Base-by-base conservation (phyloP, 208 protist species). In the Leptomonas pyrrhocoris region DNA sequence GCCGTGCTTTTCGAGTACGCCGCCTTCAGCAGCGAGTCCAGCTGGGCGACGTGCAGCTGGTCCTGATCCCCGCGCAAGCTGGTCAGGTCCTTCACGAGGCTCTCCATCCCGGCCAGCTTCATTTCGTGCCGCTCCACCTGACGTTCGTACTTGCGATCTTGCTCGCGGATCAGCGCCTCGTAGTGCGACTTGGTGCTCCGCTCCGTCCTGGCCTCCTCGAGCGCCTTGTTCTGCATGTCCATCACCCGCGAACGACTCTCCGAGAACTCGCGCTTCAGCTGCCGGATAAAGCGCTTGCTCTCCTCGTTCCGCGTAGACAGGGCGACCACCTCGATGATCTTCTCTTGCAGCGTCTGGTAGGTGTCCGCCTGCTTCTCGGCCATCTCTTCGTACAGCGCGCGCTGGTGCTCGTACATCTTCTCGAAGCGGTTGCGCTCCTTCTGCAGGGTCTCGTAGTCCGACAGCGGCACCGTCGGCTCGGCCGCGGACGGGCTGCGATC, bases 401-500 rank as follows among this genome's bases (percentile, higher is more conserved):
- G 85, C 53, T 96, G 92, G 73, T 96, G 92, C 57, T 94, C 89
- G 61, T 94, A 96, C 92, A 96, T 96, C 62, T 93, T 92, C 54
- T 88, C 77, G 57, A 79, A 92, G 30, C 87, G 89, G 61, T 92
- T 85, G 21, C 92, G 85, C 70, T 96, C 89, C 34, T 78, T 70
- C 72, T 90, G 77, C 68, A 94, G 42, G 19, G 45, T 55, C 77
- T 92, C 85, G 49, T 83, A 88, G 9, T 90, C 83, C 5, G 45
- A 53, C 34, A 86, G 72, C 13, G 85, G 70, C 28, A 96, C 85
- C 71, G 74, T 68, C 45, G 72, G 78, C 76, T 85, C 79, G 11
- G 69, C 40, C 1, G 54, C 67, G 25, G 69, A 42, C 18, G 64
- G 68, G 55, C 55, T 75, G 54, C 46, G 70, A 43, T 43, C 46